These are phyloP conservation scores for Ampelocalamus luodianensis DNA, from an alignment of 176 grass and related monocot species.

Conservation along the genomic window DNA sequence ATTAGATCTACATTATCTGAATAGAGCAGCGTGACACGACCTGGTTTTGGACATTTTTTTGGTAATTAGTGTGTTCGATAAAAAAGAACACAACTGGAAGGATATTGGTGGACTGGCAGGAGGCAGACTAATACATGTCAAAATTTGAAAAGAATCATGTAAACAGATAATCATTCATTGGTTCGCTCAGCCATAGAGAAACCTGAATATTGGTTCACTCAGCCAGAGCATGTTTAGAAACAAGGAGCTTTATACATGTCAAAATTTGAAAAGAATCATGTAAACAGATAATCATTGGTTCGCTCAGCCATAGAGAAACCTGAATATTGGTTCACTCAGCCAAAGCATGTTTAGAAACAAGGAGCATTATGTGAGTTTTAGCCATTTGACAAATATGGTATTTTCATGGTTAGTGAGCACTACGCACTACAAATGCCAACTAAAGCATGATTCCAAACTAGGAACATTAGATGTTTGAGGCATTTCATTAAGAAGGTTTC, in stretches of 20 bases:
- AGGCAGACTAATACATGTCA: background rate
- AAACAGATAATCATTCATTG: background rate
- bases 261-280: background rate
- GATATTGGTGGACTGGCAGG: background rate
- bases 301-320: background rate
- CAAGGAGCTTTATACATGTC: background rate
- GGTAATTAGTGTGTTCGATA: background rate
- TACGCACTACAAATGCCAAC: background rate
- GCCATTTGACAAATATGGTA: background rate
- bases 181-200: background rate
- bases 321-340: constrained; percentile 16
- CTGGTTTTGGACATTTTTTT: background rate
- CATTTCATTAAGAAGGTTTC: background rate
- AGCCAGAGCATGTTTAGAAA: background rate
- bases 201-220: constrained; percentile 23
- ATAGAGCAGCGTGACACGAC: background rate
- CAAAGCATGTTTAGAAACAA: background rate
- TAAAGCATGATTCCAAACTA: background rate
- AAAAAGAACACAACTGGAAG: background rate
- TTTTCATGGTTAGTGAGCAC: constrained; percentile 7
- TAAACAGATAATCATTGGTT: background rate
- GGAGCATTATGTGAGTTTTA: background rate
- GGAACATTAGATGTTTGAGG: background rate
- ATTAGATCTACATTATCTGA: background rate
- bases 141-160: background rate